These are phyloP conservation scores for Halophytophthora batemanensis DNA, from an alignment of 352 stramenopile genomes.

Conservation along the genomic window DNA sequence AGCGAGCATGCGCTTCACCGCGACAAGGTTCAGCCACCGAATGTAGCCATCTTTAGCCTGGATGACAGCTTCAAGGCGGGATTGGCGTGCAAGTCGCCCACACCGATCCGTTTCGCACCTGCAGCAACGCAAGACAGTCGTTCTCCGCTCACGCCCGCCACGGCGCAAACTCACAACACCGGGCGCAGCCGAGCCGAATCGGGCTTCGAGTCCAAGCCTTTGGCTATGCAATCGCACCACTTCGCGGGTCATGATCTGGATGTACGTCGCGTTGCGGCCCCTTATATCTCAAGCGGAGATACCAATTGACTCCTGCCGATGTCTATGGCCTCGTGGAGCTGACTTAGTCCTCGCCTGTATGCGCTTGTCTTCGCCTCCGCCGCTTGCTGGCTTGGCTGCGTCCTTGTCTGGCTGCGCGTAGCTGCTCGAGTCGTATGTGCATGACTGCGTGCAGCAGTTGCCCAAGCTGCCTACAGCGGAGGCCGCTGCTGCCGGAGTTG, in stretches of 20 bases:
- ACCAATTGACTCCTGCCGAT: not conserved
- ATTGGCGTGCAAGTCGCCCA: slow-evolving; percentile 2
- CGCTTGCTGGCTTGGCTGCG: too few relatives aligned
- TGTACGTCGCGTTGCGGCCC: slow-evolving; percentile 11
- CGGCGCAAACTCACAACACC: too few relatives aligned
- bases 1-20: too few relatives aligned
- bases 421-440: slow-evolving; percentile 57
- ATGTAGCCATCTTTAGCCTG: slow-evolving; percentile 1
- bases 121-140: too few relatives aligned
- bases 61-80: not conserved
- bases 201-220: not conserved
- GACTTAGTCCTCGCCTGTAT: too few relatives aligned
- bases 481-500: slow-evolving; percentile 7
- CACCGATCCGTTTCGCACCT: not conserved
- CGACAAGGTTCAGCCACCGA: not conserved
- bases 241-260: slow-evolving; percentile 46
- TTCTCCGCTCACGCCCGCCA: too few relatives aligned
- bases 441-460: slow-evolving; percentile 47
- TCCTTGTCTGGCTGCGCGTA: slow-evolving; percentile 2
- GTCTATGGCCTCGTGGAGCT: too few relatives aligned
- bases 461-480: slow-evolving; percentile 28
- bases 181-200: too few relatives aligned
- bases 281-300: not conserved
- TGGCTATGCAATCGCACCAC: slow-evolving; percentile 35
- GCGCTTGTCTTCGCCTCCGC: too few relatives aligned